Conservation (phyloP, 371 early-diverging fungal genomes). For the Apophysomyces ossiformis region DNA sequence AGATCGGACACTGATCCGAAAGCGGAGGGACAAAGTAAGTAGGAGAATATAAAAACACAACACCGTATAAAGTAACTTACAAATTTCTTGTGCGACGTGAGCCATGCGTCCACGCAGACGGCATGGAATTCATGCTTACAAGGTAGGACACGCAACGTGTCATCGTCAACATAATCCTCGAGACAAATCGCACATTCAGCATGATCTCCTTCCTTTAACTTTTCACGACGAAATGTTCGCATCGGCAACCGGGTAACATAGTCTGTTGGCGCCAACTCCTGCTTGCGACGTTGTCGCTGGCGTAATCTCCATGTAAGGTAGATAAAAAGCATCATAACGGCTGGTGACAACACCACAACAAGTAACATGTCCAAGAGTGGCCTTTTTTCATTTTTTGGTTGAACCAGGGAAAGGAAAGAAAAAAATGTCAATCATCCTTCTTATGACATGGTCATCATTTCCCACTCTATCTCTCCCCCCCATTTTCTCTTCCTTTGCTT, state of each 20-base stretch:
- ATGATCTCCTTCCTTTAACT: slow-evolving; percentile 58
- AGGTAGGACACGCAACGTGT: slow-evolving; percentile 79
- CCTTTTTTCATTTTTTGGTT: slow-evolving; percentile 24
- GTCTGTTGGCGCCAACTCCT: slow-evolving; percentile 76
- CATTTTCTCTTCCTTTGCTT: background rate
- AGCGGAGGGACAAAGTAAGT: background rate
- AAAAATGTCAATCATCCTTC: background rate
- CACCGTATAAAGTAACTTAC: slow-evolving; percentile 46
- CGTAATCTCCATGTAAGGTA: slow-evolving; percentile 76
- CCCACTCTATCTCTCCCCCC: background rate
- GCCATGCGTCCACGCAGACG: slow-evolving; percentile 91
- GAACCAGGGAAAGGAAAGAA: background rate
- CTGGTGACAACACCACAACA: slow-evolving; percentile 75
- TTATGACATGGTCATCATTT: background rate
- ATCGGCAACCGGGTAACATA: slow-evolving; percentile 74
- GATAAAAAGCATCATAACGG: slow-evolving; percentile 77
- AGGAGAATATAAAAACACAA: background rate
- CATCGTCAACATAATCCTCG: slow-evolving; percentile 87
- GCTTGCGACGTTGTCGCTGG: slow-evolving; percentile 70
- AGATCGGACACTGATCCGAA: slow-evolving; percentile 43
- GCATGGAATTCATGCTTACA: slow-evolving; percentile 95
- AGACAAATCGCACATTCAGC: slow-evolving; percentile 94
- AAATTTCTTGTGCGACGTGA: slow-evolving; percentile 81
- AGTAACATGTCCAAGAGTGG: slow-evolving; percentile 76
- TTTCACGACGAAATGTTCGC: slow-evolving; percentile 61